Conservation (phyloP, 495 filamentous ascomycete species). For the Aspergillus wentii region DNA sequence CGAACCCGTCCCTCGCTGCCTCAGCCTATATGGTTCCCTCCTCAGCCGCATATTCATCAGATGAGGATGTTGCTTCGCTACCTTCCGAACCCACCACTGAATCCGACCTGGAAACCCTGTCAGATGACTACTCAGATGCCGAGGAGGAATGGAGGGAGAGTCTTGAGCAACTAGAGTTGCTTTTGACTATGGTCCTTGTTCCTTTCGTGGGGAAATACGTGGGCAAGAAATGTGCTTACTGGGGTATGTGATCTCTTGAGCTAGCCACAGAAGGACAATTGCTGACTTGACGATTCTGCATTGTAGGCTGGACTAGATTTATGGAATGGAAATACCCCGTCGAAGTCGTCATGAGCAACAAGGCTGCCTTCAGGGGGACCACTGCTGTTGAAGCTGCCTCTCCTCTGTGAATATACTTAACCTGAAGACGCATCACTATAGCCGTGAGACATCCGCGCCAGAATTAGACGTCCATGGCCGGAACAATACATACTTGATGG, state of each 20-base stretch:
- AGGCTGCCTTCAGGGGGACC: constrained; percentile 55
- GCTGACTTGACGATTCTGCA: background rate
- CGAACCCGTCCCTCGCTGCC: constrained; percentile 39
- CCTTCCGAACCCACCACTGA: constrained; percentile 64
- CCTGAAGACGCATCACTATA: no score
- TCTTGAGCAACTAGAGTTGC: constrained; percentile 85
- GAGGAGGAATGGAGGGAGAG: constrained; percentile 92
- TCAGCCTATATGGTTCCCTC: constrained; percentile 40
- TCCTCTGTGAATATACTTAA: constrained; percentile 65
- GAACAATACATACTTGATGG: no score
- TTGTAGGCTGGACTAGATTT: constrained; percentile 62
- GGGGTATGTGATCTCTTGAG: constrained; percentile 54
- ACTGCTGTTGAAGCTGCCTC: constrained; percentile 70
- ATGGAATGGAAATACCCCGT: constrained; percentile 78
- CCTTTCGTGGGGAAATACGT: constrained; percentile 92
- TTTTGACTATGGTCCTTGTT: constrained; percentile 88
- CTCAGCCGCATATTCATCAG: constrained; percentile 38
- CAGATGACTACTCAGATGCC: constrained; percentile 63
- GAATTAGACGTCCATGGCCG: no score
- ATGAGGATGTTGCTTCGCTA: constrained; percentile 74
- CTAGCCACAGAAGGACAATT: background rate
- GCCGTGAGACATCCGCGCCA: no score
- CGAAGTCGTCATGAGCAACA: constrained; percentile 54
- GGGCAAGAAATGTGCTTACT: constrained; percentile 91
- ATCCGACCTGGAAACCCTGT: constrained; percentile 53